A percentile compares a stretch with the other conserved stretches of the same genome.
phyloP scores from a whole-genome alignment of 371 early-diverging fungal genomes.

The Mortierella sp. region DNA sequence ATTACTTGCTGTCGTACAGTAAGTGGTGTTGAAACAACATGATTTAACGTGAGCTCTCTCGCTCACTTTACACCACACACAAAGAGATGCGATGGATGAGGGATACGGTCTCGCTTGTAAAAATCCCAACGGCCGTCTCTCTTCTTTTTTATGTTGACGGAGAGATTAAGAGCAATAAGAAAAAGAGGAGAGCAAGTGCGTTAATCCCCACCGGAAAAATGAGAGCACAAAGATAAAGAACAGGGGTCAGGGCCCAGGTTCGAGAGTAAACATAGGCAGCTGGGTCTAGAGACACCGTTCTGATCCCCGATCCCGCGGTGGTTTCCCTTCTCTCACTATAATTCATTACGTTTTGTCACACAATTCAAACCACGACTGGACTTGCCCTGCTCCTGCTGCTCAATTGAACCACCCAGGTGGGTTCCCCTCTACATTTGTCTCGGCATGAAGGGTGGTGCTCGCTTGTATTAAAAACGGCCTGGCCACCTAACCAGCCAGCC shows the following conservation, averaged over 20 bases:
- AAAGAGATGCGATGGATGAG: neutral
- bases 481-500: neutral
- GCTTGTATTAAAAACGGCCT: neutral
- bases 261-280: neutral
- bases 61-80: neutral
- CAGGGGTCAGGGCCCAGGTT: conserved; percentile 7
- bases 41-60: neutral
- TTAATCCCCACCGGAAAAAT: neutral
- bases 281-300: neutral
- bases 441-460: neutral
- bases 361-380: neutral
- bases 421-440: neutral
- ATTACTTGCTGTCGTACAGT: neutral
- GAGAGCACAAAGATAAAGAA: neutral
- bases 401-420: neutral
- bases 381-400: neutral
- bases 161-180: neutral
- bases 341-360: neutral
- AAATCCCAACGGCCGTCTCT: neutral
- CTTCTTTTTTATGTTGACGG: neutral
- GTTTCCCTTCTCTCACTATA: neutral
- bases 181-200: too few species aligned
- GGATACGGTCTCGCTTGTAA: neutral
- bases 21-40: neutral
- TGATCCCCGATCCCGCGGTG: conserved; percentile 2